Base-by-base conservation (phyloP, 106 monocot species). In the Posidonia australis region DNA sequence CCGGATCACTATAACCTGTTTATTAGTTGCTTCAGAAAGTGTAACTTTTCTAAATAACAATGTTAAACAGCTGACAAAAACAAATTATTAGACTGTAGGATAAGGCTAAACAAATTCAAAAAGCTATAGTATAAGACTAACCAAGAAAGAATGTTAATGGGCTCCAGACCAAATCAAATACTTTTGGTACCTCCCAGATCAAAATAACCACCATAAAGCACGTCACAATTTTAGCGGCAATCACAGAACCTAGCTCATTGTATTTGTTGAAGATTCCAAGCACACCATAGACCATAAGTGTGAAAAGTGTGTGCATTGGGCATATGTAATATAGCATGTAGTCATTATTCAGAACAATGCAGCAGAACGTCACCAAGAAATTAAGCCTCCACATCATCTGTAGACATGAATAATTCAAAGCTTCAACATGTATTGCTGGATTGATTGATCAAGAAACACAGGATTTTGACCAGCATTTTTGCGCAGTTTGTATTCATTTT, bases 301-400 rank as follows among this genome's bases (percentile, higher is more conserved):
- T 96, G 74, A 96, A 96, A 46, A 96, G 82, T 53, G 96, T 96
- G 70, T 96, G 96, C 96, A 96, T 96, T 54, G 96, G 96, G 72
- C 96, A 96, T 43, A 96, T 96, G 65, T 96, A 96, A 60, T 96
- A 96, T 62, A 96, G 44, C 84, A 90, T 87, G 70, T 96, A 96
- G 48, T 87, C 78, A 71, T 96, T 90, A 60, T 84, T 87, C 42
- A 96, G 86, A 54, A 84, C 79, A 74, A 96, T 81, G 68, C 96
- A 96, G 52, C 96, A 96, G 67, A 96, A 84, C 46, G 78, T 56
- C 13, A 96, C 96, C 36, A 96, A 84, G 70, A 96, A 81, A 72
- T 96, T 96, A 17, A 96, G 78, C 20, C 90, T 79, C 90, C 96
- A 96, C 96, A 90, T 90, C 96, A 96, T 96, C 96, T 96, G 78